Base-by-base conservation (phyloP, 2,329 filamentous ascomycete species). In the Penicillium sp. region DNA sequence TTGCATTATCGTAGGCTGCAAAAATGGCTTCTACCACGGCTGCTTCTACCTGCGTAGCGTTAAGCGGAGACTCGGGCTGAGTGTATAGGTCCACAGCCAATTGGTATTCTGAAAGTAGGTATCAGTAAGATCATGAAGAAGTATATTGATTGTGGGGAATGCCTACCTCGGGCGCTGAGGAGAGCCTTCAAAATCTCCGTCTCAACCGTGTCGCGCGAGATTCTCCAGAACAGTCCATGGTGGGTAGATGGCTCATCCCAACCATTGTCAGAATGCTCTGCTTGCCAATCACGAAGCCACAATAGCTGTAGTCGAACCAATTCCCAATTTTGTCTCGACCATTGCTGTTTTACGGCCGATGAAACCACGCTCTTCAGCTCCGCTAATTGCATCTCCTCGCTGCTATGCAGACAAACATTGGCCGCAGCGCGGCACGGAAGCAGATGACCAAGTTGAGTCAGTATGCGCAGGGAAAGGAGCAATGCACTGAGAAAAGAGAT, bases 1-100 rank as follows among this genome's bases (percentile, higher is more conserved):
- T 89, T 22, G 87, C 87, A 65, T 87, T 87, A 70, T 89, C 87
- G 70, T 89, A 89, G 22, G 82, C 79, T 26, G 83, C 75, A 74
- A 86, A 82, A 19, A 85, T 83, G 40, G 83, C 79, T 9, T 79
- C 79, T 15, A 85, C 74, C 17, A 88, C 79, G 15, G 83, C 79
- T 26, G 78, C 71, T 74, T 89, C 85, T 7, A 86, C 80, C 30
- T 82, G 81, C 0, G 75, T 68, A 8, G 69, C 63, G n/a, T 76
- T 72, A 12, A 87, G 72, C 17, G 79, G 76, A 8, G 72, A 65
- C 2, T 60, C 62, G 22, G 70, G 62, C n/a, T 66, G 60, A 8
- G 70, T 71, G 60, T 82, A 83, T 17, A 79, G 70, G n/a, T 79
- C 73, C 54, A 77, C 73, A 5, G 78, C 78, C 60, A 80, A 61